A percentile compares a stretch with the other conserved stretches of the same genome.
Conservation (phyloP, 2,329 filamentous ascomycete genomes). For the Calonectria pteridis region DNA sequence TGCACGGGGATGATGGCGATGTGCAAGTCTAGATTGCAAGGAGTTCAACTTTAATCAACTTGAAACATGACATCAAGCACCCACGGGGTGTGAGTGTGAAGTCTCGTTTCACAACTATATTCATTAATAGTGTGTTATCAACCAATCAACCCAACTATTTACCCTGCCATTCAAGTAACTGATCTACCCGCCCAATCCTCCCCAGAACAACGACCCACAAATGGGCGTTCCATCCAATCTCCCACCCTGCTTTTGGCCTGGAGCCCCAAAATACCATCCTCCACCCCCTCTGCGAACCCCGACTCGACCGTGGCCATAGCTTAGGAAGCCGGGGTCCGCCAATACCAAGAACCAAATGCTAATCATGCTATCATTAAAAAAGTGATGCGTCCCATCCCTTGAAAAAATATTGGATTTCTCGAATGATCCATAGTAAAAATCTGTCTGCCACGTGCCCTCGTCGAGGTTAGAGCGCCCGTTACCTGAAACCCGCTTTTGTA, state of each 20-base stretch:
- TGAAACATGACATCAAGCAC: slow-evolving; percentile 20
- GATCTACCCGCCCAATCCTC: slow-evolving; percentile 32
- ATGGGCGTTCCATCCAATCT: slow-evolving; percentile 31
- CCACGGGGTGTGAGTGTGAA: slow-evolving; percentile 1
- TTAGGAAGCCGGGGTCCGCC: slow-evolving; percentile 40
- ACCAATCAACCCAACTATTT: slow-evolving; percentile 29
- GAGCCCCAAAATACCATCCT: slow-evolving; percentile 19
- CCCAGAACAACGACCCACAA: slow-evolving; percentile 24
- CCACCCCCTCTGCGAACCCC: slow-evolving; percentile 20
- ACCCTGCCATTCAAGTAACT: slow-evolving; percentile 35
- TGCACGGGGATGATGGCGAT: not conserved
- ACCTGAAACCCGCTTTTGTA: slow-evolving; percentile 15
- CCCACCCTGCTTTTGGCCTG: slow-evolving; percentile 22
- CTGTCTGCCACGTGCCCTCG: slow-evolving; percentile 24
- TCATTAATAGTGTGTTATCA: slow-evolving; percentile 47
- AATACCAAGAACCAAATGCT: slow-evolving; percentile 51
- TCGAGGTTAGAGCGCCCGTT: slow-evolving; percentile 7
- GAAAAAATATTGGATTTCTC: slow-evolving; percentile 32
- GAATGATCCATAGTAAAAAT: slow-evolving; percentile 30
- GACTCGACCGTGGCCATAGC: slow-evolving; percentile 33
- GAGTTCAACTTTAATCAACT: slow-evolving; percentile 9
- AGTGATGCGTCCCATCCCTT: slow-evolving; percentile 42
- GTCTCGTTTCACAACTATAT: slow-evolving; percentile 43
- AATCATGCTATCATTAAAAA: slow-evolving; percentile 56
- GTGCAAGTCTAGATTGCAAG: slow-evolving; percentile 13